phyloP scores from a whole-genome alignment of 2,329 filamentous ascomycete species.

The Coniochaeta ligniaria region DNA sequence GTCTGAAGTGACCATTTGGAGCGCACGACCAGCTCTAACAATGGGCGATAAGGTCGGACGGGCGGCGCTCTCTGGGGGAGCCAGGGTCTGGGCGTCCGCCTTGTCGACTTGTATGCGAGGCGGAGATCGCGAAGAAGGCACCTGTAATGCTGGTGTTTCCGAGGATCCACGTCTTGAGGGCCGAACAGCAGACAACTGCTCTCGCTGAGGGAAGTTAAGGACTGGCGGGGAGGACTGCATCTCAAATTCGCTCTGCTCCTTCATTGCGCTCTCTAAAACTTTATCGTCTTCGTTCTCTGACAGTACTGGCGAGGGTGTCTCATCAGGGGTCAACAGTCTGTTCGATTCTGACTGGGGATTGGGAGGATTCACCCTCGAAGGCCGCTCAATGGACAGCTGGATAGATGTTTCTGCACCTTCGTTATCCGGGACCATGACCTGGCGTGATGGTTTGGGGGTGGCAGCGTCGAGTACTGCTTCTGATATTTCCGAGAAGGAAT shows the following conservation, averaged over 20 bases:
- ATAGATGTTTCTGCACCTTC: constrained; percentile 3
- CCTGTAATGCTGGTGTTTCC: constrained; percentile 16
- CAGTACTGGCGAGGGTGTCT: constrained; percentile 34
- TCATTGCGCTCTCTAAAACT: background rate
- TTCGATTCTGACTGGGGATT: constrained; percentile 30
- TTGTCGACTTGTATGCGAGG: constrained; percentile 5
- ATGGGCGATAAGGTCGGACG: constrained; percentile 48
- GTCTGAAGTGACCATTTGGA: constrained; percentile 53
- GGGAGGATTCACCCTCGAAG: constrained; percentile 19
- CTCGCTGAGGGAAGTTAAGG: constrained; percentile 5
- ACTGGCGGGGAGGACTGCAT: constrained; percentile 27
- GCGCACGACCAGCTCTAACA: constrained; percentile 46
- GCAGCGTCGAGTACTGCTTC: constrained; percentile 41
- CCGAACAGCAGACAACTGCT: constrained; percentile 7
- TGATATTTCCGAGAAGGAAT: constrained; percentile 45
- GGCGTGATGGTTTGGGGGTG: constrained; percentile 28
- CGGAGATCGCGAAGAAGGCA: constrained; percentile 9
- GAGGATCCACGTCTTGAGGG: constrained; percentile 14
- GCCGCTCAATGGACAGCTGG: constrained; percentile 21
- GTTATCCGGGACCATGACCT: constrained; percentile 4
- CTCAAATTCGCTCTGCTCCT: constrained; percentile 9
- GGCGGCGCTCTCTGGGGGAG: constrained; percentile 18
- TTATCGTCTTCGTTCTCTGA: constrained; percentile 8
- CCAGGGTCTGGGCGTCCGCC: constrained; percentile 12
- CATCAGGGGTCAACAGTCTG: constrained; percentile 46